Conservation (phyloP, 306 rosid species). For the Crotalaria pallida region DNA sequence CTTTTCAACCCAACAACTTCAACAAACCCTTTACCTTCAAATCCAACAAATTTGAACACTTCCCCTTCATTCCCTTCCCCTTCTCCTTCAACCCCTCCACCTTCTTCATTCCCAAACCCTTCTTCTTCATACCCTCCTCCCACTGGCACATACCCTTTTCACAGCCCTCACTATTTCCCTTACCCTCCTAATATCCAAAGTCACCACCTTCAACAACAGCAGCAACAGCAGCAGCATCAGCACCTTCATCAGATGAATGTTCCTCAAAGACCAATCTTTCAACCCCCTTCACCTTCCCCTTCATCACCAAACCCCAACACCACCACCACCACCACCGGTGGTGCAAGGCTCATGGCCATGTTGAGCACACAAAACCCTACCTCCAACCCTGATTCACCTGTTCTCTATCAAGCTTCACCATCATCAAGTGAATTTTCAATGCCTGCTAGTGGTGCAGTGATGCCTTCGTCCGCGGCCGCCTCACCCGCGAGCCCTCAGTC, state of each 20-base stretch:
- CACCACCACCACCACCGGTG: conserved; percentile 23
- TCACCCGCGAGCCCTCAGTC: conserved; percentile 27
- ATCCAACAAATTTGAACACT: conserved; percentile 32
- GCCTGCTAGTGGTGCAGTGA: conserved; percentile 7
- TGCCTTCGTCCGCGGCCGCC: background rate
- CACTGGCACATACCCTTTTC: conserved; percentile 48
- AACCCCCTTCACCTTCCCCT: conserved; percentile 24
- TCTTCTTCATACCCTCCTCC: conserved; percentile 72
- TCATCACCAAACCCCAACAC: conserved; percentile 36
- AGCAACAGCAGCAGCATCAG: conserved; percentile 5
- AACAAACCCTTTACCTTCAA: background rate
- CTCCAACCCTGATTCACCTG: conserved; percentile 25
- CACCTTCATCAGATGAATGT: conserved; percentile 34
- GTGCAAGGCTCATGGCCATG: conserved; percentile 53
- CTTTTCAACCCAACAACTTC: conserved; percentile 44
- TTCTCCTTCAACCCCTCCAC: conserved; percentile 36
- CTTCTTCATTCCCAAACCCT: conserved; percentile 41
- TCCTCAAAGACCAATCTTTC: conserved; percentile 36
- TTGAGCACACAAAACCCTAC: conserved; percentile 40
- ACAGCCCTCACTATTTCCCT: conserved; percentile 42
- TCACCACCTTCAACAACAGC: conserved; percentile 18
- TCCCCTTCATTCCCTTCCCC: conserved; percentile 46
- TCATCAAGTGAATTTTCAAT: conserved; percentile 22
- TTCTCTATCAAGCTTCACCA: conserved; percentile 7
- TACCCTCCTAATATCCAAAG: too few relatives aligned